Evolutionary conservation across 2,329 filamentous ascomycete species (phyloP).

Genomic region (Xenoacremonium recifei): DNA sequence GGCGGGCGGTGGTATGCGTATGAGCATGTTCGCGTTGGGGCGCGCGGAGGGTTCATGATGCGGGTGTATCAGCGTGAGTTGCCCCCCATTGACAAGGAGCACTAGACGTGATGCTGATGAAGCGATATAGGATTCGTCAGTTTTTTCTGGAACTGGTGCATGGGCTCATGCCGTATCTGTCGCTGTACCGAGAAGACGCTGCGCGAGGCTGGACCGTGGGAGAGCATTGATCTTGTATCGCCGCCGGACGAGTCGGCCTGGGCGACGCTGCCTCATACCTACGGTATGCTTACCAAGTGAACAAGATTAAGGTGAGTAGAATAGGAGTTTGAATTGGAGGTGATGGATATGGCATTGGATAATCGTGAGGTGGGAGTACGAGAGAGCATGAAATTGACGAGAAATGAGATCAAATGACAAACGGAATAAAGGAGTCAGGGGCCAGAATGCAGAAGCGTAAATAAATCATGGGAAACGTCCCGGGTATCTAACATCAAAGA

Average conservation of each 20-base stretch:
- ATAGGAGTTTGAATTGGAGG: background rate
- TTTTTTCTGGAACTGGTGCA: slow-evolving; percentile 49
- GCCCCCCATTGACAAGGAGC: no score
- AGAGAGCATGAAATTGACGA: no score
- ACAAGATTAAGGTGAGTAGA: background rate
- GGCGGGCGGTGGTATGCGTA: slow-evolving; percentile 63
- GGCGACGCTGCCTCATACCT: slow-evolving; percentile 45
- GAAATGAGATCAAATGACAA: no score
- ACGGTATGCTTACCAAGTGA: slow-evolving; percentile 53
- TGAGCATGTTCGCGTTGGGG: slow-evolving; percentile 52
- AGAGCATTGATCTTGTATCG: slow-evolving; percentile 45
- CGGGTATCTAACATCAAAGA: slow-evolving; percentile 23
- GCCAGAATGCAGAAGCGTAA: background rate
- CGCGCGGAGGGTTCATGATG: slow-evolving; percentile 38
- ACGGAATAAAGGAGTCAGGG: no score
- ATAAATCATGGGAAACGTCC: background rate
- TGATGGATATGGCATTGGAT: background rate
- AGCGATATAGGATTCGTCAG: slow-evolving; percentile 44
- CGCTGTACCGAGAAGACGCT: slow-evolving; percentile 47
- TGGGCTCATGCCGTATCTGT: slow-evolving; percentile 53
- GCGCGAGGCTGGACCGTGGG: slow-evolving; percentile 50
- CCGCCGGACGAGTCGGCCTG: slow-evolving; percentile 42
- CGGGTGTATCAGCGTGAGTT: slow-evolving; percentile 51
- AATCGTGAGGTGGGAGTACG: no score
- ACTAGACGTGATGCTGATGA: background rate